Conservation (phyloP, 2,329 filamentous ascomycete genomes). For the Sporothrix phasma region DNA sequence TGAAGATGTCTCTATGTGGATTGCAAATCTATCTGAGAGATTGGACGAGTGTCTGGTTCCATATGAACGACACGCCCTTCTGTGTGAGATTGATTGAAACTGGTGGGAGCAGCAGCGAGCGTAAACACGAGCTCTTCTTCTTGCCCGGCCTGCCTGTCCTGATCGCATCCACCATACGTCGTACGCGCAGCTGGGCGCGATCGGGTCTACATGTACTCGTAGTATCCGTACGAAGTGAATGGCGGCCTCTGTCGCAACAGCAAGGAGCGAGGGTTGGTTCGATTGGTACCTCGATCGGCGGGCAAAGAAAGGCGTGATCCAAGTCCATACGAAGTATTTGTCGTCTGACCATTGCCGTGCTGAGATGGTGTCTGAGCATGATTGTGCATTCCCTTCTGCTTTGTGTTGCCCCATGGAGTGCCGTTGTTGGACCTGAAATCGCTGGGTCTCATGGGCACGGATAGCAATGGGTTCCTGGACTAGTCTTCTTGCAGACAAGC, state of each 20-base stretch:
- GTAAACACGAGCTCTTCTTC: not conserved
- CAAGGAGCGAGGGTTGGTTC: not conserved
- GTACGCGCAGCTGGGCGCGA: too few relatives aligned
- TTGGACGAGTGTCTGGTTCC: not conserved
- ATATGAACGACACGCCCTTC: too few relatives aligned
- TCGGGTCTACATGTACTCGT: not conserved
- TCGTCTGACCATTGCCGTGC: not conserved
- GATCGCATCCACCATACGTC: not conserved
- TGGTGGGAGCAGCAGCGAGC: not conserved
- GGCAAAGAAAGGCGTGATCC: not conserved
- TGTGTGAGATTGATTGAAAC: not conserved
- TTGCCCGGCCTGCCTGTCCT: too few relatives aligned
- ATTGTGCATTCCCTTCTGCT: not conserved
- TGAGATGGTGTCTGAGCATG: not conserved
- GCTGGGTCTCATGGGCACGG: constrained; percentile 16
- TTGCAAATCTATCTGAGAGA: constrained; percentile 4
- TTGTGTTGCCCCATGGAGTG: not conserved
- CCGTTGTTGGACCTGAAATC: not conserved
- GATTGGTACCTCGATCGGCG: too few relatives aligned
- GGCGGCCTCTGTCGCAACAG: not conserved
- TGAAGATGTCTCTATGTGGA: not conserved
- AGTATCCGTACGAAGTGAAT: not conserved
- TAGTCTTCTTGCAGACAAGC: constrained; percentile 20
- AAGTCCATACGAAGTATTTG: not conserved
- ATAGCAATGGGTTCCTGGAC: constrained; percentile 19